Base-by-base conservation (phyloP, 2,329 filamentous ascomycete genomes). In the Botrytis squamosa region DNA sequence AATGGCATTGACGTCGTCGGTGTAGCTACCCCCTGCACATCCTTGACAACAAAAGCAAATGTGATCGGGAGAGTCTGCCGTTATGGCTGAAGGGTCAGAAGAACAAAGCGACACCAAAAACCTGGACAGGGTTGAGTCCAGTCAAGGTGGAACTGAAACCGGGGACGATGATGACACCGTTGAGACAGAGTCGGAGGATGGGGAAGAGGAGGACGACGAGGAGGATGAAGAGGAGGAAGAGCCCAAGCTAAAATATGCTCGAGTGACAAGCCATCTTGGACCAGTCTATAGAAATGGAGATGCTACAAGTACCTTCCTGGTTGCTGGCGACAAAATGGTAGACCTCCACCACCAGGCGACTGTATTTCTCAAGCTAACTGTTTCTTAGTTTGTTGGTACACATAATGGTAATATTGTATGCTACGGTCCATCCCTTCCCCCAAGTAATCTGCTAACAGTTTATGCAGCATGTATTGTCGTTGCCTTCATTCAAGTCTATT, bases 321-420 rank as follows among this genome's bases (percentile, higher is more conserved):
- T 97, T 68, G 93, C 93, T 59, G 95, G 95, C 70, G 95, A 99
- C 85, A 98, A 98, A 85, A 97, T 98, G 95, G 93, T 95, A 86
- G 79, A 85, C 73, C 73, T 62, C 57, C 73, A n/a, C 12, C 16
- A 9, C 46, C 14, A 22, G 29, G 68, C 68, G 52, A 14, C 40
- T 36, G 18, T 52, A 46, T 55, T 55, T 71, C 64, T 63, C 38
- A n/a, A 74, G 74, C 83, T 85, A 78, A 83, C 78, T 77, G 74
- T 75, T 80, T 77, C 46, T 74, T 83, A 95, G 93, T 92, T 98
- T 76, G 86, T 97, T 78, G 96, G 95, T 77, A 98, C 96, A 46
- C 95, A 99, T 82, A 97, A 97, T 84, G 96, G 96, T 79, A 97
- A 96, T 80, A 95, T 98, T 80, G 94, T 97, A 87, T 86, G 92